Percentiles rank a stretch among this genome's conserved stretches.
Evolutionary conservation across 2,329 filamentous ascomycete genomes (phyloP).

Genomic region (Cadophora gregata): DNA sequence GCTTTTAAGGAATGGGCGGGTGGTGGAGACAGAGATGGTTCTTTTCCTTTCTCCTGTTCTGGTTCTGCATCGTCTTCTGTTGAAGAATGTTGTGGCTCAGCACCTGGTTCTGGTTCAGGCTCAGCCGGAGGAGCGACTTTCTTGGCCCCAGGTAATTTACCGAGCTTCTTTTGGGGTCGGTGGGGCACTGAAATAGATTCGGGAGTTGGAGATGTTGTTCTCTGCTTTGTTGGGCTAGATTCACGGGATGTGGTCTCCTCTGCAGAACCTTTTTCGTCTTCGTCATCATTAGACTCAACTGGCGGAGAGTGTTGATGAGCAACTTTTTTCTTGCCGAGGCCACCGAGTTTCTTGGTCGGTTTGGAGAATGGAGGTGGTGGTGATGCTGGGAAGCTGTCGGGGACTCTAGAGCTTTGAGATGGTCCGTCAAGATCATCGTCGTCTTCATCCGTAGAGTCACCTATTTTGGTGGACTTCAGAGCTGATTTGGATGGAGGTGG

Average conservation of each 20-base stretch:
- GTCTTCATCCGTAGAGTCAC: constrained; percentile 38
- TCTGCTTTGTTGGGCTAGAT: not conserved
- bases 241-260: constrained; percentile 1
- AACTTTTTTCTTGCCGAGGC: constrained; percentile 23
- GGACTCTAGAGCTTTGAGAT: constrained; percentile 40
- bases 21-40: not conserved
- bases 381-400: constrained; percentile 39
- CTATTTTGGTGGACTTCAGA: constrained; percentile 6
- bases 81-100: constrained; percentile 4
- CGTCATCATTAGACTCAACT: not conserved
- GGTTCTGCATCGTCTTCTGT: not conserved
- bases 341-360: constrained; percentile 23
- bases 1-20: constrained; percentile 21
- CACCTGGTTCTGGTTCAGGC: constrained; percentile 12
- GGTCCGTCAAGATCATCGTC: constrained; percentile 39
- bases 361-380: constrained; percentile 23
- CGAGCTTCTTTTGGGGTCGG: constrained; percentile 26
- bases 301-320: not conserved
- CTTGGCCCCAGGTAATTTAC: constrained; percentile 32
- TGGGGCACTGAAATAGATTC: not conserved
- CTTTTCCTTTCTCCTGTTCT: not conserved
- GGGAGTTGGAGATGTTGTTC: constrained; percentile 20
- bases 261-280: constrained; percentile 16
- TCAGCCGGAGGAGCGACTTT: constrained; percentile 25
- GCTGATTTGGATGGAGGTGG: constrained; percentile 7